Base-by-base conservation (phyloP, 345 rosid genomes). In the Stellera chamaejasme region DNA sequence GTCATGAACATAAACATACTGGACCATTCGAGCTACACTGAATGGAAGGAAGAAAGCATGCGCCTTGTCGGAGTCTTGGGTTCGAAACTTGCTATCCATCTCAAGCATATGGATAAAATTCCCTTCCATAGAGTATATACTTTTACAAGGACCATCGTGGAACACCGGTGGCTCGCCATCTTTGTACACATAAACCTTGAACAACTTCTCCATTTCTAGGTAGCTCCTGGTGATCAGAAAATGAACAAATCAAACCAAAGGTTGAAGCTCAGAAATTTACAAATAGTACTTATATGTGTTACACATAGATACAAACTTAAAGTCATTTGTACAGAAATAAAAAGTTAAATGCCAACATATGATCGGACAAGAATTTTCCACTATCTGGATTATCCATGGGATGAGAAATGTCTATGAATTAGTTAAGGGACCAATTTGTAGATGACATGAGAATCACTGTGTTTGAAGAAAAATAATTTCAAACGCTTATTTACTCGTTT, bases 111-210 rank as follows among this genome's bases (percentile, higher is more conserved):
- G 79, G 50, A 90, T 80, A 71, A 90, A 90, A 66, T 69, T 87
- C 52, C 96, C 96, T 66, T 90, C 96, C 85, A 80, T 90, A 43
- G 96, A 75, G 54, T 90, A 90, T 58, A 90, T 90, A 70, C 97
- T 85, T 79, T 70, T 85, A 72, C 97, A 87, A 28, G 97, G 97
- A 61, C 97, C 97, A 39, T 81, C 80, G 56, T 90, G 97, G 59
- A 87, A 90, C 25, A 90, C 77, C 0, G 94, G 96, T 1, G 84
- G 93, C 44, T 90, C 94, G 6, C 97, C 97, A 78, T 90, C 94
- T 58, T 75, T 77, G 56, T 90, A 90, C 10, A 87, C 78, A 52
- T 62, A 87, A 10, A 90, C 74, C 77, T 85, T 87, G 45, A 90
- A 90, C 47, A 70, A 72, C 47, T 75, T 82, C 59, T 90, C 97